Evolutionary conservation across 176 grass and related monocot species (phyloP), one percentile per base, ranked within the genome.

Genomic region (Saccharum spontaneum): DNA sequence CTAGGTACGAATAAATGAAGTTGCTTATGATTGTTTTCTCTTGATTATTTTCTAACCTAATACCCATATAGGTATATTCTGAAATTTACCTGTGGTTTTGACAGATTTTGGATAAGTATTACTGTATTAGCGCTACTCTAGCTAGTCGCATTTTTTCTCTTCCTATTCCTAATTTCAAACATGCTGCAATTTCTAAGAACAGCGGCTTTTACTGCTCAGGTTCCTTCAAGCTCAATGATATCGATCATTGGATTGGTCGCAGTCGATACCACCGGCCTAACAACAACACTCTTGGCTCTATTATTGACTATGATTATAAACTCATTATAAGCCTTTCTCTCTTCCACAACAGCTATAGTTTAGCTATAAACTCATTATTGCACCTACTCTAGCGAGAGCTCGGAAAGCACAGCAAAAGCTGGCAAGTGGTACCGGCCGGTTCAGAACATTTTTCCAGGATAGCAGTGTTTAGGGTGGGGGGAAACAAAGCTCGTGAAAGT

Each of bases 401-500:
- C 34, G 22, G 22, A 12, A 72, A 71, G 33, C 40, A 55, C 50
- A 52, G 63, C 28, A 85, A 81, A 89, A 71, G 88, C 83, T 89
- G 88, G 65, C 43, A 60, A 52, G 57, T 22, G 15, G 70, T 85
- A 70, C 77, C 33, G 40, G 61, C 24, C 17, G 17, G 11, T 34
- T 64, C 28, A 80, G 64, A 84, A 62, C 74, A 60, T 81, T 85
- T 85, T 77, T 6, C 33, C 43, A 44, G 24, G 43, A 48, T 79
- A 74, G 33, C 33, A 44, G 62, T 87, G 22, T 38, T 61, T 90
- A 74, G 33, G 45, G 50, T 80, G 77, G 89, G 81, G 81, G 63
- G 71, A 91, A 71, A 68, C 50, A 91, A 84, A 79, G 85, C 76
- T 81, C 50, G 15, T 80, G 43, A 88, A 87, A 91, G 85, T 81